phyloP scores from a whole-genome alignment of 768 basidiomycete species.

The Mycena kentingensis region DNA sequence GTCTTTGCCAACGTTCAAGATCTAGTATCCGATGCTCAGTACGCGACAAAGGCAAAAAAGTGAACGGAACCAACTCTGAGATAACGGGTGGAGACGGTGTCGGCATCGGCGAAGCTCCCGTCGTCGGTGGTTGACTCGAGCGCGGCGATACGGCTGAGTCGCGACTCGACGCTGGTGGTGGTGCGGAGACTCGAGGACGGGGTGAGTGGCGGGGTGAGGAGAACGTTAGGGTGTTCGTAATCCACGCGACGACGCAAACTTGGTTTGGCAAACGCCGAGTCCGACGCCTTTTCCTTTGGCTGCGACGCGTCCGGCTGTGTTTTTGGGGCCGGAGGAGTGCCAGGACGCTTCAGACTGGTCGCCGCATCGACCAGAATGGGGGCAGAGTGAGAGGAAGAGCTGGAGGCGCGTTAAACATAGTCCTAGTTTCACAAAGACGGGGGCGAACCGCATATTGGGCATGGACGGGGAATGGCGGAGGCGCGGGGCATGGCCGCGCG shows the following conservation, averaged over 20 bases:
- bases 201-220: constrained; percentile 71
- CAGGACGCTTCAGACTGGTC: constrained; percentile 33
- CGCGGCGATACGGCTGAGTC: constrained; percentile 23
- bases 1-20: constrained; percentile 39
- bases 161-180: constrained; percentile 36
- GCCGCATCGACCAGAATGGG: constrained; percentile 38
- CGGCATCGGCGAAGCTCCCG: constrained; percentile 26
- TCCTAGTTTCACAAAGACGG: constrained; percentile 3
- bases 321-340: constrained; percentile 34
- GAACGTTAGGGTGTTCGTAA: constrained; percentile 37
- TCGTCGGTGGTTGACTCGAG: constrained; percentile 28
- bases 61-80: constrained; percentile 33
- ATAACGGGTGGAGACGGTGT: constrained; percentile 37
- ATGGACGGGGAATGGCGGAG: constrained; percentile 69
- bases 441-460: constrained; percentile 64
- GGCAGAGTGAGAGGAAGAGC: constrained; percentile 52
- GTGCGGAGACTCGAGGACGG: constrained; percentile 60
- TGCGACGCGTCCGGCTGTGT: constrained; percentile 7
- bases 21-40: constrained; percentile 22
- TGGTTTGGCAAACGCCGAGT: constrained; percentile 23
- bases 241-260: constrained; percentile 38
- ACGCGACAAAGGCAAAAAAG: not conserved
- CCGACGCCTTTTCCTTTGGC: not conserved
- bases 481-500: constrained; percentile 42
- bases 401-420: constrained; percentile 21